Base-by-base conservation (phyloP, 768 basidiomycete species). In the Hygrophorus russula region DNA sequence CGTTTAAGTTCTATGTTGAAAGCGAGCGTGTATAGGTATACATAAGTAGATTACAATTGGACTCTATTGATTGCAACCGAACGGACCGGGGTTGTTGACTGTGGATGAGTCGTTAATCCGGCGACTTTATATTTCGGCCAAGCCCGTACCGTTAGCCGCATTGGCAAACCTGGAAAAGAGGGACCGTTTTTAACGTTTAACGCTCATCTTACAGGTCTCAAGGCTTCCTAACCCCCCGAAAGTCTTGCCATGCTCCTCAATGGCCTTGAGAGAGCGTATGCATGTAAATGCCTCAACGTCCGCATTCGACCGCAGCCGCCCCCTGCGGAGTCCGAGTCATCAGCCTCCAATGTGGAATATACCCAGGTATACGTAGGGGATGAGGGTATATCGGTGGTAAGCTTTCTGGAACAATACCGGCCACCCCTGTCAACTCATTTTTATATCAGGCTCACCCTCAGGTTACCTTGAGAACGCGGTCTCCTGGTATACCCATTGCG, bases 221-320 rank as follows among this genome's bases (percentile, higher is more conserved):
- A 24, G 33, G 10, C 8, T 12, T 14, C 9, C 14, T 28, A 19
- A 14, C 45, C 24, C 24, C n/a, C 24, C 30, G 15, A 20, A 33
- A 19, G 30, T 28, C 17, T 37, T 24, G 46, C 19, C 36, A 47
- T 47, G 41, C 11, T 24, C 41, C 5, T 24, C 15, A 31, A 40
- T 39, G 14, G 14, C 31, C 9, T 3, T 39, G 15, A 29, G 39
- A 46, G 11, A 41, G 49, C 44, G 3, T 76, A 70, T 61, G 68
- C 82, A 43, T 87, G 84, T 59, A 71, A 64, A 56, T 87, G 84
- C 52, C 73, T 87, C 46, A 87, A 87, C 54, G 68, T 87, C 36
- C 74, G 72, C 49, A 70, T 85, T 47, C 62, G 58, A 35, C 56
- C 67, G 7, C 59, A 59, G 19, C 62, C 60, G 4, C 51, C 65